Evolutionary conservation across 331 rosid genomes (phyloP).

Genomic region (Stylosanthes scabra): DNA sequence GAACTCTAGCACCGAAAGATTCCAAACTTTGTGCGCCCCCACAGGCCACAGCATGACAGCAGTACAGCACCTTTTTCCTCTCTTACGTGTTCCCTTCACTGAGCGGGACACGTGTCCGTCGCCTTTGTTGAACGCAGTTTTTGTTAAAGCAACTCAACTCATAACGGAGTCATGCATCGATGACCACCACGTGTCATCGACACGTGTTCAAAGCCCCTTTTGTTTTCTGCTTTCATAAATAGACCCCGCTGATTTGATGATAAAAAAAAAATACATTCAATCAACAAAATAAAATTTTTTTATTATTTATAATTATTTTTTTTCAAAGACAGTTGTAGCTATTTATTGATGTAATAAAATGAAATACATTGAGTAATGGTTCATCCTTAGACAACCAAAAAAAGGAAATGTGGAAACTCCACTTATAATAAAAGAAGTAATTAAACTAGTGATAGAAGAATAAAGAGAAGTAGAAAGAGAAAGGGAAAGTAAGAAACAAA

Average conservation of each 20-base stretch:
- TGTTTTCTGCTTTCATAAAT: constrained; percentile 11
- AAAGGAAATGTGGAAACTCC: no score
- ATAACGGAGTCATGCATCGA: background rate
- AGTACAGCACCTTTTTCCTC: constrained; percentile 8
- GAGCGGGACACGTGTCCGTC: constrained; percentile 60
- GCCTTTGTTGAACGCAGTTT: background rate
- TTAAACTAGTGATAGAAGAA: no score
- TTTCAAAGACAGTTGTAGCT: no score
- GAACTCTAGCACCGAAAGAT: constrained; percentile 38
- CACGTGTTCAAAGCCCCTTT: constrained; percentile 28
- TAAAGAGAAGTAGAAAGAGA: no score
- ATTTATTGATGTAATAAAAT: no score
- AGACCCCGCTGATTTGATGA: constrained; percentile 7
- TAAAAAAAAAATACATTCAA: no score
- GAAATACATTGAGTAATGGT: no score
- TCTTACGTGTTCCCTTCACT: constrained; percentile 43
- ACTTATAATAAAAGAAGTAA: no score
- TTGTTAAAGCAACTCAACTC: background rate
- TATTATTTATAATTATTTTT: no score
- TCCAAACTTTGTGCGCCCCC: background rate
- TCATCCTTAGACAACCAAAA: no score
- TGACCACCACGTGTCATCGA: constrained; percentile 49
- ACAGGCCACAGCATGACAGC: background rate
- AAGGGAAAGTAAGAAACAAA: no score
- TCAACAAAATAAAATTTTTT: no score